Conservation (phyloP, 2,329 filamentous ascomycete species). For the Endocalyx cinctus region DNA sequence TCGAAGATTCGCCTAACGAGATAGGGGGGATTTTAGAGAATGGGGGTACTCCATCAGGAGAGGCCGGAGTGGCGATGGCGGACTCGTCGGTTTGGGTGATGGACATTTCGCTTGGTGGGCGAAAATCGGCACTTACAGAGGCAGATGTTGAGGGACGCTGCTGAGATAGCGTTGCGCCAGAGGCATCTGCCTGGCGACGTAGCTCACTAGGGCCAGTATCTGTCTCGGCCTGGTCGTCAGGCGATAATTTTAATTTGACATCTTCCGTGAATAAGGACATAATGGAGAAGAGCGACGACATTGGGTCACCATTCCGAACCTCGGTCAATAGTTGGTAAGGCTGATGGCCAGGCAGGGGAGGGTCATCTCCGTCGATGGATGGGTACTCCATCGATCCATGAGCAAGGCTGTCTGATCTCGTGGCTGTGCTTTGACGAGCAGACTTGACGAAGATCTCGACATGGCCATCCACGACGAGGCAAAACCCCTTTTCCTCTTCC, state of each 20-base stretch:
- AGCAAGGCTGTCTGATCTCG: too few relatives aligned
- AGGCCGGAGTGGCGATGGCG: constrained; percentile 15
- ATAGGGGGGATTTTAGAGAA: constrained; percentile 69
- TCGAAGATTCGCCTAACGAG: constrained; percentile 54
- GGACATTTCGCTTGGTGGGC: neutral
- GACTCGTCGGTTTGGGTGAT: constrained; percentile 18
- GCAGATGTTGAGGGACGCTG: constrained; percentile 20
- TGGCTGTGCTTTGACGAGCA: too few relatives aligned
- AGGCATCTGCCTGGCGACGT: too few relatives aligned
- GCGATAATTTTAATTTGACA: constrained; percentile 72
- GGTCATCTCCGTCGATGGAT: constrained; percentile 64
- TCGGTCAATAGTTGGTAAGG: constrained; percentile 94
- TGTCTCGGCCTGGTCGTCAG: constrained; percentile 68
- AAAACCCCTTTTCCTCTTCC: constrained; percentile 97
- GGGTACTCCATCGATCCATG: constrained; percentile 42
- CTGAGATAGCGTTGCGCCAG: constrained; percentile 23
- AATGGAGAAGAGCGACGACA: constrained; percentile 98
- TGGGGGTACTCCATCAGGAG: constrained; percentile 25
- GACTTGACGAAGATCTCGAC: constrained; percentile 99
- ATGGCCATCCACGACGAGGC: constrained; percentile 90
- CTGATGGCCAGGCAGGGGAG: constrained; percentile 61
- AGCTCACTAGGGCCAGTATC: constrained; percentile 21
- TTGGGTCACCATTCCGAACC: constrained; percentile 94
- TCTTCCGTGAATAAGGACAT: constrained; percentile 96
- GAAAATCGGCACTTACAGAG: constrained; percentile 3